phyloP scores from a whole-genome alignment of 768 basidiomycete species.

The Pleurotus tuoliensis region DNA sequence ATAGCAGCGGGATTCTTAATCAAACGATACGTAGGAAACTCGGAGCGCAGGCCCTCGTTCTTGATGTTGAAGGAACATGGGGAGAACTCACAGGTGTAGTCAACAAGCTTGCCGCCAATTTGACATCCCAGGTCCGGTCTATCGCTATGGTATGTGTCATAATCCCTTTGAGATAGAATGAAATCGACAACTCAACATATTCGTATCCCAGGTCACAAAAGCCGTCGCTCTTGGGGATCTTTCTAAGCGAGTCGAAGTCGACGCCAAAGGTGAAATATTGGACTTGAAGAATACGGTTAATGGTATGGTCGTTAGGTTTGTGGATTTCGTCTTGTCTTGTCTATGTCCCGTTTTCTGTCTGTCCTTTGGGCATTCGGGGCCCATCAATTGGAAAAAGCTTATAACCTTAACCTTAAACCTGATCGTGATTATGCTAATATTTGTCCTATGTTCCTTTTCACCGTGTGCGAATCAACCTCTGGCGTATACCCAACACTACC shows the following conservation, averaged over 20 bases:
- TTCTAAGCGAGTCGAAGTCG: conserved; percentile 87
- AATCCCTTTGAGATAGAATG: neutral
- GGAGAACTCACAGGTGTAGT: conserved; percentile 76
- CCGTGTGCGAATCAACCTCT: too few species aligned
- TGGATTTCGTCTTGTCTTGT: neutral
- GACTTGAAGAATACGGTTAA: conserved; percentile 68
- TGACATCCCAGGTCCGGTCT: conserved; percentile 56
- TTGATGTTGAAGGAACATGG: conserved; percentile 88
- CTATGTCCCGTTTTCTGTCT: neutral
- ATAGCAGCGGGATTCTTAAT: too few species aligned
- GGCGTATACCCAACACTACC: too few species aligned
- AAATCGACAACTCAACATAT: conserved; percentile 17
- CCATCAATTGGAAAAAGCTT: neutral
- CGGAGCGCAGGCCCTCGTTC: conserved; percentile 79
- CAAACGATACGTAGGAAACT: conserved; percentile 51
- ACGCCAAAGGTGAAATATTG: conserved; percentile 84
- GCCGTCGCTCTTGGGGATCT: conserved; percentile 89
- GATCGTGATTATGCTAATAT: neutral
- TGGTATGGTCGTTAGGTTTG: conserved; percentile 45
- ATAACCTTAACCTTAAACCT: neutral
- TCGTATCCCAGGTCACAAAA: conserved; percentile 87
- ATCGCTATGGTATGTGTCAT: conserved; percentile 1
- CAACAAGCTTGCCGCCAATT: conserved; percentile 74
- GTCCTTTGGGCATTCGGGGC: neutral
- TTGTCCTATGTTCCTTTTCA: too few species aligned